Conservation (phyloP, 2,329 filamentous ascomycete genomes). For the Aspergillus proliferans region DNA sequence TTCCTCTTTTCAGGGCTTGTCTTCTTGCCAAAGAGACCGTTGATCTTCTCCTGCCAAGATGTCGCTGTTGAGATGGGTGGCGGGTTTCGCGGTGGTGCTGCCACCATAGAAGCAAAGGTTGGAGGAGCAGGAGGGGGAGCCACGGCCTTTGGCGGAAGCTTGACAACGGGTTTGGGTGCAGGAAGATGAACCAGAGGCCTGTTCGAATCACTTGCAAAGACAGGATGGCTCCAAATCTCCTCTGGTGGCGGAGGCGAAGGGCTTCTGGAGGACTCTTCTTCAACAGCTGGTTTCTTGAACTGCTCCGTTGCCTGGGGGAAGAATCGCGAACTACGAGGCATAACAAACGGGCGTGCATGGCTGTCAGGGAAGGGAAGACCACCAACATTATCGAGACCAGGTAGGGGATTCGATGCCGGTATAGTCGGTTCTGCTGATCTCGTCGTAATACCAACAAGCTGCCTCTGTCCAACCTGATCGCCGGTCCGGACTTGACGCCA, state of each 20-base stretch:
- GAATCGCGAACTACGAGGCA: conserved; percentile 43
- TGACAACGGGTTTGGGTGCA: conserved; percentile 65
- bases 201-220: conserved; percentile 44
- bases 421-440: conserved; percentile 17
- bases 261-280: conserved; percentile 32
- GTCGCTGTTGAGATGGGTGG: conserved; percentile 41
- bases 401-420: conserved; percentile 26
- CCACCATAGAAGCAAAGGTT: conserved; percentile 39
- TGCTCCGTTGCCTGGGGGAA: conserved; percentile 40
- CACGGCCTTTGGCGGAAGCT: conserved; percentile 60
- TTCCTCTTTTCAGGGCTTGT: conserved; percentile 44
- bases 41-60: conserved; percentile 76
- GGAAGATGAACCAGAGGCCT: conserved; percentile 55
- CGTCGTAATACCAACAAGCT: conserved; percentile 32
- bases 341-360: conserved; percentile 28
- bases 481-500: conserved; percentile 42
- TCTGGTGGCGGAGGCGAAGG: conserved; percentile 55
- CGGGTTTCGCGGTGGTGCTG: conserved; percentile 30
- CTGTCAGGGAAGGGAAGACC: conserved; percentile 31
- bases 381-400: conserved; percentile 31
- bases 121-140: conserved; percentile 41
- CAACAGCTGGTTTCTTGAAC: conserved; percentile 24
- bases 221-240: conserved; percentile 49
- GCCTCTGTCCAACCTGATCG: conserved; percentile 35
- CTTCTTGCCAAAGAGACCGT: conserved; percentile 66